Percentiles rank a stretch among this genome's conserved stretches.
phyloP scores from a whole-genome alignment of 1,284 basidiomycete genomes.

The Cryptococcus sp. region DNA sequence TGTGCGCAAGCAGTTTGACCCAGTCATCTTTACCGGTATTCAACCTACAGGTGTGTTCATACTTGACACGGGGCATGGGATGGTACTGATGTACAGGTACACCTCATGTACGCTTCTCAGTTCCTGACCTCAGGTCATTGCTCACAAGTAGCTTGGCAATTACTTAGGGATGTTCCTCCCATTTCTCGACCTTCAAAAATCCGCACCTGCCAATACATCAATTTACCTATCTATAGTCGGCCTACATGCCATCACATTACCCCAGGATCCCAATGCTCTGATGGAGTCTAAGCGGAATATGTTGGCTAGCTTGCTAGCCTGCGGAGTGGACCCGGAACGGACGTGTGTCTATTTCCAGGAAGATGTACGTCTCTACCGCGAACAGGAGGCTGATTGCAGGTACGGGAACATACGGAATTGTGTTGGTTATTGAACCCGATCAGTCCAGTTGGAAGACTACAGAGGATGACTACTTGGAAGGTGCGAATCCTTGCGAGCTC shows the following conservation, averaged over 20 bases:
- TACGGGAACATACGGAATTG: slow-evolving; percentile 79
- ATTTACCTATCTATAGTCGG: slow-evolving; percentile 85
- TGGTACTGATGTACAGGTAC: slow-evolving; percentile 71
- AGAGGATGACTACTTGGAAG: slow-evolving; percentile 96
- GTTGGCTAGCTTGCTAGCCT: slow-evolving; percentile 76
- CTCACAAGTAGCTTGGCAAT: slow-evolving; percentile 70
- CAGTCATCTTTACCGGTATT: slow-evolving; percentile 53
- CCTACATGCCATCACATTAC: slow-evolving; percentile 87
- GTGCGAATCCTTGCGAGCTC: no score
- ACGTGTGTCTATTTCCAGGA: slow-evolving; percentile 85
- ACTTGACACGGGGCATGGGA: not conserved
- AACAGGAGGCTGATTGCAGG: slow-evolving; percentile 50
- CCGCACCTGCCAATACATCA: slow-evolving; percentile 57
- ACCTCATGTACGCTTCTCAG: slow-evolving; percentile 60
- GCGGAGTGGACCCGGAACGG: slow-evolving; percentile 74
- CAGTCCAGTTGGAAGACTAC: slow-evolving; percentile 73
- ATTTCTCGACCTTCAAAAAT: slow-evolving; percentile 58
- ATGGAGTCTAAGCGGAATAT: slow-evolving; percentile 63
- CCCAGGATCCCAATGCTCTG: slow-evolving; percentile 53
- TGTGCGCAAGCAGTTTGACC: slow-evolving; percentile 3
- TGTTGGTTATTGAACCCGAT: slow-evolving; percentile 87
- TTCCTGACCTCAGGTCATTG: not conserved
- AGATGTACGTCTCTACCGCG: slow-evolving; percentile 55
- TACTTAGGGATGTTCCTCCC: slow-evolving; percentile 61
- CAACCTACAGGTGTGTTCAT: slow-evolving; percentile 50